Percentiles rank a stretch among this genome's conserved stretches.
phyloP scores from a whole-genome alignment of 257 asterid genomes.

The Eucommia ulmoides region DNA sequence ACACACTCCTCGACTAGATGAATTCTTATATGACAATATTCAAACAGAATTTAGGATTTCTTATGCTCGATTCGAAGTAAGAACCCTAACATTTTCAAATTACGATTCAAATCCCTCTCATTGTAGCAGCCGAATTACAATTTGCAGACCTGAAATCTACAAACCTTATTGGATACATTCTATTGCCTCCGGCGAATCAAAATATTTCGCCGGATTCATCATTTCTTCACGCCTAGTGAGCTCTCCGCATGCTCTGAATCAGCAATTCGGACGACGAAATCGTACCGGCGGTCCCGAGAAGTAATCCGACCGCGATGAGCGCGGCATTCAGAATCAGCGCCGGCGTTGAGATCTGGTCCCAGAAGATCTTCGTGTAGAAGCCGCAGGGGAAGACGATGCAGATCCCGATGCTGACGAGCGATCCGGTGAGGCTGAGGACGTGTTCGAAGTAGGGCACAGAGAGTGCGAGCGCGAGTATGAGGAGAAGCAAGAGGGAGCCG shows the following conservation, averaged over 20 bases:
- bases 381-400: conserved; percentile 43
- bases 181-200: too few species aligned
- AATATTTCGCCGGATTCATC: too few species aligned
- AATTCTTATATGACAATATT: too few species aligned
- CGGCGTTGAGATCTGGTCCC: conserved; percentile 25
- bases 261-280: conserved; percentile 53
- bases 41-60: too few species aligned
- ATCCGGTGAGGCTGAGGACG: conserved; percentile 67
- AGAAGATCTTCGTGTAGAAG: conserved; percentile 50
- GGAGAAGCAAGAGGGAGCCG: conserved; percentile 40
- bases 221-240: conserved; percentile 15
- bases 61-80: too few species aligned
- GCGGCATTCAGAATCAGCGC: conserved; percentile 24
- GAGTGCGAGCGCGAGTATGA: conserved; percentile 44
- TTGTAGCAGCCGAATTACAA: too few species aligned
- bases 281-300: conserved; percentile 50
- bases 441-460: conserved; percentile 56
- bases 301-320: conserved; percentile 26
- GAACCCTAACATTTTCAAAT: too few species aligned
- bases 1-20: too few species aligned
- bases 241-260: conserved; percentile 21
- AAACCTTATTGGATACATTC: too few species aligned
- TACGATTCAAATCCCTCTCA: too few species aligned
- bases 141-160: too few species aligned
- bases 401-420: conserved; percentile 54